Base-by-base conservation (phyloP, 345 rosid species). In the Conringia planisiliqua region DNA sequence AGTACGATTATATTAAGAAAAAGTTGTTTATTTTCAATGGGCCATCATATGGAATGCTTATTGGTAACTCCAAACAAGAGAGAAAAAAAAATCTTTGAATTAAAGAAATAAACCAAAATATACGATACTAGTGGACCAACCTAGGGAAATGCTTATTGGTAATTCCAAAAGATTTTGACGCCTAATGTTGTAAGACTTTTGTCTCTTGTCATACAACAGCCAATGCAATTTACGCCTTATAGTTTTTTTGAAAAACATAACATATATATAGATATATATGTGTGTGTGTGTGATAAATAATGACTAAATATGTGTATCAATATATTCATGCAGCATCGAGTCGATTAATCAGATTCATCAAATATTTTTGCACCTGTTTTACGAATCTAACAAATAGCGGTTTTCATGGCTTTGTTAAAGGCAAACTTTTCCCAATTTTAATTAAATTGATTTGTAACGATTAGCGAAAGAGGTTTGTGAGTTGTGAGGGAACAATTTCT, bases 121-220 rank as follows among this genome's bases (percentile, higher is more conserved):
- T n/a, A 75, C 69, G 57, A 75, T 42, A 68, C 16, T 51, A 62
- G 70, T 62, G 79, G 79, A 69, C 79, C 75, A 76, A 62, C 64
- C 13, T 69, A 1, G 70, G 75, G 75, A 69, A 61, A 32, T 62
- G 75, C 65, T 76, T 62, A 69, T 76, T 69, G 75, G 70, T 62
- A 62, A 62, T 62, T 76, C 59, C 79, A 76, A 76, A 69, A 76
- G 70, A 76, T 76, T 52, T 76, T 35, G 50, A 69, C 69, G 70
- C 70, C 17, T 33, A 62, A 62, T 69, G 62, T 62, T 76, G 70
- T 62, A 51, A 61, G 74, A 52, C 79, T 52, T 76, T 69, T 33
- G 40, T 62, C 73, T 62, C 65, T 76, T 54, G 58, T 69, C 70
- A 40, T 16, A 12, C 74, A 68, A 24, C 59, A 76, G 64, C 74